Evolutionary conservation across 768 basidiomycete species (phyloP), one percentile per base, ranked within the genome.

Genomic region (Solioccasus polychromus): DNA sequence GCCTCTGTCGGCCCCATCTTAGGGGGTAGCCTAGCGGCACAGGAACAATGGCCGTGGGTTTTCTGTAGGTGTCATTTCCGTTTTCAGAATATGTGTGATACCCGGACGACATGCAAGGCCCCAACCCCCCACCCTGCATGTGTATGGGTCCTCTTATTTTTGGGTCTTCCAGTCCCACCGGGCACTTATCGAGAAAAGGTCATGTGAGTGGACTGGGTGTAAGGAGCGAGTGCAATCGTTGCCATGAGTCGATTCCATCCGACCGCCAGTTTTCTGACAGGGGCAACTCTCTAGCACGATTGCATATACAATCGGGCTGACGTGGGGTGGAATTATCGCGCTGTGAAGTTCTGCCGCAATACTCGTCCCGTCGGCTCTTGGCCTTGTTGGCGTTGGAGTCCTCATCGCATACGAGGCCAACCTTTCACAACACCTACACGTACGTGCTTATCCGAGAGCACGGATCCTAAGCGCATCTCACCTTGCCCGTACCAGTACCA

Each of bases 321-420:
- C 74, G 2, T 78, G 72, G 71, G 78, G 70, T 15, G 78, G 79
- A 2, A 58, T 69, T 19, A 51, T 55, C 0, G 74, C 68, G 45
- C 40, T 71, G 0, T 81, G 79, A 78, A 48, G 44, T 3, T 71
- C 70, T 0, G 59, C 55, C 11, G 51, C 50, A 2, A 67, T 77
- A 10, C 59, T 80, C 17, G 63, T 65, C 2, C 74, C 77, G 0
- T 60, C 80, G 2, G 50, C 71, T 17, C 28, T 77, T 20, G 79
- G 79, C 0, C 4, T 72, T 4, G 35, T 61, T 11, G 71, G 69
- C 1, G 42, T 81, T 4, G 56, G 45, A 1, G 44, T 34, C 0
- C 78, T 75, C 50, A 22, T 79, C 2, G 24, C 59, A 3, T 72
- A 74, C 47, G 78, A 80, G 47, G 58, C 51, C 1, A 47, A 18